Conservation (phyloP, 2,329 filamentous ascomycete species). For the Coleophoma eucalyptorum region DNA sequence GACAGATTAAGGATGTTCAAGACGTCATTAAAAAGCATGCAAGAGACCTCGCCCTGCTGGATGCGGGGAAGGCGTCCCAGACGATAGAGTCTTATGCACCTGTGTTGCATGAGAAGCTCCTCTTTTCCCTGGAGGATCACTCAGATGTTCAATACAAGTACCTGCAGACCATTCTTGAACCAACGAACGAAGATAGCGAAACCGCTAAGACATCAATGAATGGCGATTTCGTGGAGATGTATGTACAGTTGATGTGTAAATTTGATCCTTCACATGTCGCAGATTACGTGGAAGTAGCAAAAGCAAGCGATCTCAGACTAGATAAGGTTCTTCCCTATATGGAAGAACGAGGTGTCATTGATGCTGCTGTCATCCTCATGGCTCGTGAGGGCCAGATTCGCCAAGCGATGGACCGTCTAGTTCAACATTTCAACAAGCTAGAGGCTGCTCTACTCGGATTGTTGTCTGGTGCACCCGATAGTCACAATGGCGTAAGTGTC, state of each 20-base stretch:
- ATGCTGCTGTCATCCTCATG: constrained; percentile 89
- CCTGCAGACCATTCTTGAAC: constrained; percentile 70
- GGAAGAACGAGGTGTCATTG: constrained; percentile 84
- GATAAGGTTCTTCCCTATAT: constrained; percentile 81
- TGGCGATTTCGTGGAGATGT: constrained; percentile 70
- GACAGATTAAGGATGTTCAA: constrained; percentile 71
- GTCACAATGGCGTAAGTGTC: constrained; percentile 48
- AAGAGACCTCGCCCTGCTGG: constrained; percentile 50
- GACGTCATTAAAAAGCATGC: constrained; percentile 54
- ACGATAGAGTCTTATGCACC: constrained; percentile 52
- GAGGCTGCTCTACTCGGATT: constrained; percentile 75
- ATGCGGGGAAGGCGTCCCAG: constrained; percentile 51
- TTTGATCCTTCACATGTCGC: constrained; percentile 81
- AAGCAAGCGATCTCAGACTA: constrained; percentile 73
- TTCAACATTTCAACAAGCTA: constrained; percentile 75
- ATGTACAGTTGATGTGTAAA: constrained; percentile 86
- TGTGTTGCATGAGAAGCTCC: constrained; percentile 50
- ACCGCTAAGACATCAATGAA: constrained; percentile 34
- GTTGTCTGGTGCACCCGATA: constrained; percentile 55
- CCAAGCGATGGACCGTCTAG: constrained; percentile 79
- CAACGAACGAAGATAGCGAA: constrained; percentile 33
- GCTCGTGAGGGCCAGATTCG: constrained; percentile 80
- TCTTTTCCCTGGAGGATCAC: constrained; percentile 49
- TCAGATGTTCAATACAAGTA: constrained; percentile 60
- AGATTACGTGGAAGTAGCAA: constrained; percentile 74